Percentiles rank a stretch among this genome's conserved stretches.
Conservation (phyloP, 495 filamentous ascomycete species). For the Xylona heveae region DNA sequence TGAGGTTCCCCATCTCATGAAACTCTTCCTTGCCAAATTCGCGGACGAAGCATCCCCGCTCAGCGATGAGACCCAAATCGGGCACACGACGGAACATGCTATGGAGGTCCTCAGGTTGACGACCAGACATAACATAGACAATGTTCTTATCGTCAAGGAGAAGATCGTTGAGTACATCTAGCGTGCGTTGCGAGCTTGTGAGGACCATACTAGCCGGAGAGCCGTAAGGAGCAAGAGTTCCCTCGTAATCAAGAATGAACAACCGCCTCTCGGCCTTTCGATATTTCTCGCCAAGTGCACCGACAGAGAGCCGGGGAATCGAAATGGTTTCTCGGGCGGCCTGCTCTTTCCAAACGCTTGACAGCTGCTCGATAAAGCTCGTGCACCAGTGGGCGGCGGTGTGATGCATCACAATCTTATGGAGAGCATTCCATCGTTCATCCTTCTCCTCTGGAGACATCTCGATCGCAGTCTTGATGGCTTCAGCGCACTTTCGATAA, state of each 20-base stretch:
- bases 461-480: conserved; percentile 60
- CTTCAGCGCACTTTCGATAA: conserved; percentile 62
- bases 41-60: conserved; percentile 79
- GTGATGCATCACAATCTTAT: conserved; percentile 51
- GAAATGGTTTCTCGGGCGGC: conserved; percentile 61
- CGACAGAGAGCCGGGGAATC: conserved; percentile 59
- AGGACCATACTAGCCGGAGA: conserved; percentile 60
- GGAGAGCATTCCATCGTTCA: conserved; percentile 51
- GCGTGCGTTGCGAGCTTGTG: conserved; percentile 61
- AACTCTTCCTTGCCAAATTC: conserved; percentile 43
- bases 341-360: conserved; percentile 60
- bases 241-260: conserved; percentile 83
- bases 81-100: conserved; percentile 58
- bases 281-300: conserved; percentile 40
- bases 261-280: conserved; percentile 38
- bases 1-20: conserved; percentile 48
- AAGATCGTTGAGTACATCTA: conserved; percentile 60
- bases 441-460: conserved; percentile 53
- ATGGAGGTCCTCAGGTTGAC: conserved; percentile 72
- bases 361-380: conserved; percentile 43
- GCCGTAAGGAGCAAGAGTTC: conserved; percentile 70
- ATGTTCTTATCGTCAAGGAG: conserved; percentile 55
- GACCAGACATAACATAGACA: conserved; percentile 85
- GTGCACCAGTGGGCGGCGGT: conserved; percentile 71
- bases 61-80: conserved; percentile 67